Evolutionary conservation across 352 stramenopile genomes (phyloP).

Genomic region (Phytophthora tentaculata): DNA sequence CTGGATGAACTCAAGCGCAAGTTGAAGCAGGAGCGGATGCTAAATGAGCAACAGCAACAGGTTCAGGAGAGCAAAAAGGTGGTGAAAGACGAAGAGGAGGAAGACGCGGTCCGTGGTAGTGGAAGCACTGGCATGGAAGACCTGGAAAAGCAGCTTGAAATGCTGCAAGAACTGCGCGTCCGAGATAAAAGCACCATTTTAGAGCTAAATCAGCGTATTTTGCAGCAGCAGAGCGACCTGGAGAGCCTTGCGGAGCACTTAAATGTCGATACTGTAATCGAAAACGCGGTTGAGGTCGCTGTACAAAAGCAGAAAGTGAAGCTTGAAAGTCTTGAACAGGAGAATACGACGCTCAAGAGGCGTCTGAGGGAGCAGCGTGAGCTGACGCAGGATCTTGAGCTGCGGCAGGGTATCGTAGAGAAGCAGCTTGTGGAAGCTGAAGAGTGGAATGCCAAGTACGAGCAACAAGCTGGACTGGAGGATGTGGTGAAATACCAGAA

Average conservation of each 20-base stretch:
- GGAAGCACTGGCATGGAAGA: conserved; percentile 36
- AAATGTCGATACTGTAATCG: conserved; percentile 40
- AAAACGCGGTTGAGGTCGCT: conserved; percentile 44
- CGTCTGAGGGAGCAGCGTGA: conserved; percentile 58
- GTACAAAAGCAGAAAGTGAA: conserved; percentile 42
- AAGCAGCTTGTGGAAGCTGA: conserved; percentile 62
- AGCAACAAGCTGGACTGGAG: conserved; percentile 65
- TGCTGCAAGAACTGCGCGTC: conserved; percentile 73
- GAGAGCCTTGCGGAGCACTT: conserved; percentile 65
- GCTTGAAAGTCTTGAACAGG: conserved; percentile 30
- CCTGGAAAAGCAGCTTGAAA: conserved; percentile 62
- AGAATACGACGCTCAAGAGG: conserved; percentile 50
- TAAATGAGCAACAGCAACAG: conserved; percentile 47
- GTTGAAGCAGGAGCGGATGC: conserved; percentile 42
- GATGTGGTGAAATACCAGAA: conserved; percentile 81
- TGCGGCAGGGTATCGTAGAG: conserved; percentile 62
- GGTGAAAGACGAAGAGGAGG: conserved; percentile 8
- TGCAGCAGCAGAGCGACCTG: conserved; percentile 66
- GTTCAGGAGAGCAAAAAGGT: conserved; percentile 22
- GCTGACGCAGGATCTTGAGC: conserved; percentile 61
- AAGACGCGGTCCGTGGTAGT: conserved; percentile 11
- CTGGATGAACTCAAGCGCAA: conserved; percentile 49
- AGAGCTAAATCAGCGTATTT: conserved; percentile 60
- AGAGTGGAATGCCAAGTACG: conserved; percentile 74
- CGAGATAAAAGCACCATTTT: conserved; percentile 65